These are phyloP conservation scores for Hymenoscyphus albidus DNA, from an alignment of 2,329 filamentous ascomycete genomes.

Conservation along the genomic window DNA sequence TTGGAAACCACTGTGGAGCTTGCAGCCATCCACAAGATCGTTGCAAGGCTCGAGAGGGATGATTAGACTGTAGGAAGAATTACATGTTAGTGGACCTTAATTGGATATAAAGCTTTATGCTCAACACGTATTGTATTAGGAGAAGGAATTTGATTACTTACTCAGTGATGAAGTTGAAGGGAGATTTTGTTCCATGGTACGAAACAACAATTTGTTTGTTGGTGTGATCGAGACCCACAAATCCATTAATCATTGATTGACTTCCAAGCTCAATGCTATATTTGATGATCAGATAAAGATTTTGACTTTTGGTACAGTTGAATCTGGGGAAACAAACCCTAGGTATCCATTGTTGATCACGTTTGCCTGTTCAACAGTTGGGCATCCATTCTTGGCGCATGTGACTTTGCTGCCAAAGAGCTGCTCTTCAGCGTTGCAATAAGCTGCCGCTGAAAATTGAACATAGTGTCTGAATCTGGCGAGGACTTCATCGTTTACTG, in stretches of 20 bases:
- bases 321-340: constrained; percentile 14
- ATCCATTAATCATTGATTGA: constrained; percentile 46
- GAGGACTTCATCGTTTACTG: constrained; percentile 14
- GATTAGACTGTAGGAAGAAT: constrained; percentile 11
- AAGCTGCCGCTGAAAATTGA: constrained; percentile 28
- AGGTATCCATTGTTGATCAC: constrained; percentile 19
- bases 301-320: neutral
- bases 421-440: constrained; percentile 21
- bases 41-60: constrained; percentile 23
- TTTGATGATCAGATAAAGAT: neutral
- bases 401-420: constrained; percentile 16
- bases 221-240: constrained; percentile 47
- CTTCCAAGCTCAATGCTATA: constrained; percentile 35
- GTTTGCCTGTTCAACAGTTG: constrained; percentile 15
- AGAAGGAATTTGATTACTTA: constrained; percentile 2
- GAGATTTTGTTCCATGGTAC: constrained; percentile 50
- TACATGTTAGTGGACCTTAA: neutral
- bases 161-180: constrained; percentile 21
- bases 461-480: constrained; percentile 22
- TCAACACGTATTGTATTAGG: neutral
- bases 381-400: constrained; percentile 24
- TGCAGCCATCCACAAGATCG: constrained; percentile 18
- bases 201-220: constrained; percentile 54
- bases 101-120: neutral
- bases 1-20: constrained; percentile 56